These are phyloP conservation scores for Arxiozyma heterogenica DNA, from an alignment of 1,139 yeast species.

Conservation along the genomic window DNA sequence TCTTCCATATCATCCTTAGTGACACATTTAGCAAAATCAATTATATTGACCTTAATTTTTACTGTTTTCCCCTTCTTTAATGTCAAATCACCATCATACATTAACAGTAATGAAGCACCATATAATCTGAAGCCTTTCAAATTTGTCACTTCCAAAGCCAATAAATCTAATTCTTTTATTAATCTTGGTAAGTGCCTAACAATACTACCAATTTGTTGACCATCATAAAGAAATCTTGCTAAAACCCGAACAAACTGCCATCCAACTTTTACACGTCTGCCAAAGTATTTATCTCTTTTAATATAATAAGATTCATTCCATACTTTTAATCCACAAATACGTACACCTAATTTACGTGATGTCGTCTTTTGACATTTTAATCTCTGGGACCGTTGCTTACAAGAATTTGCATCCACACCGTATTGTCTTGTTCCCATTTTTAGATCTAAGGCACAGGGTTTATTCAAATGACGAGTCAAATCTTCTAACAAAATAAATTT, in stretches of 20 bases:
- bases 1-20: conserved; percentile 50
- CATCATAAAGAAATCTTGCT: conserved; percentile 73
- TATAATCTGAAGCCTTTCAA: conserved; percentile 80
- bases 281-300: conserved; percentile 83
- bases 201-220: conserved; percentile 48
- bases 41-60: conserved; percentile 53
- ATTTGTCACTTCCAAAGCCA: conserved; percentile 45
- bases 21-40: conserved; percentile 93
- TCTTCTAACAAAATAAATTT: conserved; percentile 87
- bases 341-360: conserved; percentile 71
- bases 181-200: conserved; percentile 61
- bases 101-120: conserved; percentile 79
- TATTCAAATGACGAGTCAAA: conserved; percentile 67
- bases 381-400: conserved; percentile 73
- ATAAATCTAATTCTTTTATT: conserved; percentile 48
- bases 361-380: conserved; percentile 77
- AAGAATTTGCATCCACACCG: conserved; percentile 77
- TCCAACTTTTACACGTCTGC: conserved; percentile 70
- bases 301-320: conserved; percentile 56
- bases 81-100: conserved; percentile 60
- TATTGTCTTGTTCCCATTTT: conserved; percentile 99
- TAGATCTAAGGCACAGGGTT: conserved; percentile 87
- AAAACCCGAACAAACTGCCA: conserved; percentile 66
- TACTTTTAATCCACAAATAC: conserved; percentile 92
- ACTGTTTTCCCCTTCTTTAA: conserved; percentile 14